Evolutionary conservation across 805 yeast genomes (phyloP).

Genomic region (Wickerhamiella slavikovae): DNA sequence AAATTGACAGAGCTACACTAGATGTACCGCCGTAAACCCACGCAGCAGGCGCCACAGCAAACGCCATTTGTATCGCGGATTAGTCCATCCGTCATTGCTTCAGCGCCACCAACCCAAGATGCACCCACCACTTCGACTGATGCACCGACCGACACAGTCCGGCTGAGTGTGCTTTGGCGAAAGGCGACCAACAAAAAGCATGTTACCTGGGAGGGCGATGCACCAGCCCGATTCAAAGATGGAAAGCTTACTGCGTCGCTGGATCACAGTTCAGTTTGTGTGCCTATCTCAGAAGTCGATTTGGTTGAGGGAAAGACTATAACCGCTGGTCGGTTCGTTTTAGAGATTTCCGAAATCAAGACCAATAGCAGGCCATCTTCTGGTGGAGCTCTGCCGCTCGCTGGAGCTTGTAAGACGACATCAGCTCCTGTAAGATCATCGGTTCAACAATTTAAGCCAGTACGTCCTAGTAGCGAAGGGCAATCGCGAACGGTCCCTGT

Average conservation of each 20-base stretch:
- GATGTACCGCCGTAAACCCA: too few species aligned
- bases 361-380: neutral
- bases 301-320: neutral
- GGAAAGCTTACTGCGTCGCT: conserved; percentile 27
- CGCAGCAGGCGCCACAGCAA: too few species aligned
- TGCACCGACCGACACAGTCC: too few species aligned
- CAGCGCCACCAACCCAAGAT: too few species aligned
- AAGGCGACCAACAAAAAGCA: conserved; percentile 57
- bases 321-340: neutral
- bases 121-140: too few species aligned
- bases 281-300: conserved; percentile 4
- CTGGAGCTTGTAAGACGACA: neutral
- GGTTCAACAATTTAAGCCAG: neutral
- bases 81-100: too few species aligned
- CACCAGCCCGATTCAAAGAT: conserved; percentile 23
- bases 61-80: too few species aligned
- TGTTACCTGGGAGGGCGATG: conserved; percentile 94
- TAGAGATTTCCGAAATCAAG: conserved; percentile 1
- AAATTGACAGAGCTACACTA: neutral
- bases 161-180: conserved; percentile 34
- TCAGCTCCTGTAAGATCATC: neutral
- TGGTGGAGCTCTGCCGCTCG: neutral
- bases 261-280: neutral
- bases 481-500: too few species aligned
- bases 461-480: neutral